Percentiles rank a stretch among this genome's conserved stretches.
phyloP scores from a whole-genome alignment of 2,329 filamentous ascomycete genomes.

The Ceratocystiopsis brevicomis region DNA sequence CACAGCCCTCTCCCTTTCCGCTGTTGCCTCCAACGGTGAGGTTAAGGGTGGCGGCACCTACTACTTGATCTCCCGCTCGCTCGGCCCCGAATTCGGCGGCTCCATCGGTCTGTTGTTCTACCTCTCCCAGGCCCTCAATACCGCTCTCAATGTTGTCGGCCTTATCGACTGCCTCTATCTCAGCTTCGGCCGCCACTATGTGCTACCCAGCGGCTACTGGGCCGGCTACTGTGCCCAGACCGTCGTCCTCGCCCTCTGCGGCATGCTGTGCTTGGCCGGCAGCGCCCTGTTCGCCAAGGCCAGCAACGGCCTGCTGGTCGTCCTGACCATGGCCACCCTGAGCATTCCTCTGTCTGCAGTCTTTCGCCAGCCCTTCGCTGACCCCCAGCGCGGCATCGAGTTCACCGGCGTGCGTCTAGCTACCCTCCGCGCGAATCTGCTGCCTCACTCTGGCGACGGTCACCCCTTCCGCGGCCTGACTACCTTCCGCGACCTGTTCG shows the following conservation, averaged over 20 bases:
- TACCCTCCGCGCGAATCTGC: slow-evolving; percentile 56
- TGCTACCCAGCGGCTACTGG: slow-evolving; percentile 56
- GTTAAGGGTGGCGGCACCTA: slow-evolving; percentile 78
- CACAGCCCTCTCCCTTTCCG: slow-evolving; percentile 69
- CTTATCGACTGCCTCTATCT: slow-evolving; percentile 65
- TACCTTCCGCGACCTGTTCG: slow-evolving; percentile 67
- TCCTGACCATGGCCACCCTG: slow-evolving; percentile 54
- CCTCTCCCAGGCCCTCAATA: slow-evolving; percentile 74
- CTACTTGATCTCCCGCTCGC: slow-evolving; percentile 68
- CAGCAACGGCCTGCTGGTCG: slow-evolving; percentile 54
- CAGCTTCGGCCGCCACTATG: slow-evolving; percentile 54
- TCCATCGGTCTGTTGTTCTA: slow-evolving; percentile 81
- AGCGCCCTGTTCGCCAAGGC: slow-evolving; percentile 64
- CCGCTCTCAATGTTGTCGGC: slow-evolving; percentile 72
- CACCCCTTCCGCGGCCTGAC: slow-evolving; percentile 42
- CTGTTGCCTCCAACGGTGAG: slow-evolving; percentile 77
- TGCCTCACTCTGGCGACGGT: slow-evolving; percentile 43
- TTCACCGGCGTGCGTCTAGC: slow-evolving; percentile 60
- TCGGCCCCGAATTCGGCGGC: slow-evolving; percentile 71
- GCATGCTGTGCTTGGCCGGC: slow-evolving; percentile 57
- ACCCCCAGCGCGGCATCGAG: slow-evolving; percentile 41
- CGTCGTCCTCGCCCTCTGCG: slow-evolving; percentile 50
- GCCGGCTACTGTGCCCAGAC: slow-evolving; percentile 61
- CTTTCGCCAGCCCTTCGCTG: slow-evolving; percentile 46
- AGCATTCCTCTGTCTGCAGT: slow-evolving; percentile 70